Evolutionary conservation across 1,139 yeast species (phyloP).

Genomic region (Yamadazyma epiphylla): DNA sequence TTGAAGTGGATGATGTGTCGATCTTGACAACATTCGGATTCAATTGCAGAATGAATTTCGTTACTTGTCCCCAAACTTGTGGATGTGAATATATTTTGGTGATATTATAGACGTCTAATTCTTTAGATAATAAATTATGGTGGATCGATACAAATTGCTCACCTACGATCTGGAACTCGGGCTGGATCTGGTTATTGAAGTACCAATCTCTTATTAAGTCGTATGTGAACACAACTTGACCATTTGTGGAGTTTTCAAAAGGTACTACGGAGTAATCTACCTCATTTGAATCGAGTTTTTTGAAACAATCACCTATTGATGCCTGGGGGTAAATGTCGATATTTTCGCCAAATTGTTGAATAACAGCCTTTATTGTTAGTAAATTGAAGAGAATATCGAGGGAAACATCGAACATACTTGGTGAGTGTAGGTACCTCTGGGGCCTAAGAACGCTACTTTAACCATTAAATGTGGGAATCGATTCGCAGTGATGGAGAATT

Average conservation of each 20-base stretch:
- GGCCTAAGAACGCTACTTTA: slow-evolving; percentile 76
- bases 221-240: slow-evolving; percentile 83
- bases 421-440: slow-evolving; percentile 87
- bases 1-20: slow-evolving; percentile 77
- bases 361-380: slow-evolving; percentile 55
- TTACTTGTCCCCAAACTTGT: slow-evolving; percentile 96
- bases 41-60: slow-evolving; percentile 43
- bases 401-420: slow-evolving; percentile 49
- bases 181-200: slow-evolving; percentile 12
- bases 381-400: not conserved
- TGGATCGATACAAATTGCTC: slow-evolving; percentile 82
- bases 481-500: too few species aligned
- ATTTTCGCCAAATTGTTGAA: slow-evolving; percentile 62
- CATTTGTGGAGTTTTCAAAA: slow-evolving; percentile 91
- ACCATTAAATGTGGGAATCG: too few species aligned
- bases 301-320: slow-evolving; percentile 64
- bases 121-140: slow-evolving; percentile 65
- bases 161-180: slow-evolving; percentile 53
- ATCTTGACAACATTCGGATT: slow-evolving; percentile 41
- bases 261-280: slow-evolving; percentile 84
- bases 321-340: slow-evolving; percentile 42
- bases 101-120: slow-evolving; percentile 37
- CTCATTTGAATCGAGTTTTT: slow-evolving; percentile 36
- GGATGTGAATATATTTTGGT: slow-evolving; percentile 82
- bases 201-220: slow-evolving; percentile 74